phyloP scores from a whole-genome alignment of 2,329 filamentous ascomycete genomes.

The Cordyceps militaris region DNA sequence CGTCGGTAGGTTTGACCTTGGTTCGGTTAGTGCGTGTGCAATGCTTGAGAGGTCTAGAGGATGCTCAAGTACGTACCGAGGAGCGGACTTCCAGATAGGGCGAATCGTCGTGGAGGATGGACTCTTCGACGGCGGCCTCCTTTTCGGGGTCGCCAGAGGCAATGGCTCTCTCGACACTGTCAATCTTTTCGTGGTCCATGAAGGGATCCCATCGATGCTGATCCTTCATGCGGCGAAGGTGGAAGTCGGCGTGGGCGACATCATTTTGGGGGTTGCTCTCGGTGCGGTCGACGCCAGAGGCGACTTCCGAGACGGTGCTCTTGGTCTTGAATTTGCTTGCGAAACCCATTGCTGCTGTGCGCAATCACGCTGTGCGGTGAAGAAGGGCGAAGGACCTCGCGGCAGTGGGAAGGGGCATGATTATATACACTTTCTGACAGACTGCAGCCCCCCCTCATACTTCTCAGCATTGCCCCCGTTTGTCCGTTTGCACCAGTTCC shows the following conservation, averaged over 20 bases:
- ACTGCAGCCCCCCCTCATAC: no score
- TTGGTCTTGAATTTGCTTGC: not conserved
- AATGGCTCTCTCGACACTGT: conserved; percentile 40
- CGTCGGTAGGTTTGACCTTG: conserved; percentile 9
- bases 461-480: no score
- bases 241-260: not conserved
- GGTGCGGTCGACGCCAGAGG: not conserved
- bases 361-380: no score
- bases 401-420: not conserved
- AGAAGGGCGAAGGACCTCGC: not conserved
- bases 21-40: not conserved
- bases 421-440: no score
- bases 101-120: conserved; percentile 43
- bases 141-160: conserved; percentile 33
- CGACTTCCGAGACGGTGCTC: not conserved
- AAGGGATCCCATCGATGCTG: conserved; percentile 48
- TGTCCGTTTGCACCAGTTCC: no score
- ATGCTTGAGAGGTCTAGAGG: not conserved
- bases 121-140: conserved; percentile 35
- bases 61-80: conserved; percentile 5
- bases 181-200: conserved; percentile 41
- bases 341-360: conserved; percentile 1
- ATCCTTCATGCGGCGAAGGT: conserved; percentile 1
- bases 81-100: conserved; percentile 43
- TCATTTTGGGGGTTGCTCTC: not conserved